Percentiles rank a stretch among this genome's conserved stretches.
Conservation (phyloP, 163 green algal genomes). For the Volvox carteri region DNA sequence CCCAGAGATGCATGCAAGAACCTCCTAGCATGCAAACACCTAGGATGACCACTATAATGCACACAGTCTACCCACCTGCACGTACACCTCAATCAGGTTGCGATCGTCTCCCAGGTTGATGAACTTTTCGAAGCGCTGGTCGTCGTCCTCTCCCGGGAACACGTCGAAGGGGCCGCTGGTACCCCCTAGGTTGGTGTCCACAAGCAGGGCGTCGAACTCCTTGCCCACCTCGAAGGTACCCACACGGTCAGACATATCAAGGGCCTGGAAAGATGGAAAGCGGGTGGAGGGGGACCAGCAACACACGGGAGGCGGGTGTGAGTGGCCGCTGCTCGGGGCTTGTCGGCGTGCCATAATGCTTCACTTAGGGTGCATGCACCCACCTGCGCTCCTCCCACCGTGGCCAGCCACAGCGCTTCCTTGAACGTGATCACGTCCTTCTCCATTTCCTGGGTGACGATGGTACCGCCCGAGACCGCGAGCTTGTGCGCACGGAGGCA, state of each 20-base stretch:
- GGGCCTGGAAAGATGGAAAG: neutral
- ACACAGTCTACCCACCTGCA: slow-evolving; percentile 67
- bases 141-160: slow-evolving; percentile 65
- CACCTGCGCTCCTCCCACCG: slow-evolving; percentile 74
- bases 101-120: slow-evolving; percentile 82
- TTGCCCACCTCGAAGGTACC: slow-evolving; percentile 77
- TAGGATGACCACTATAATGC: too few species aligned
- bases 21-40: too few species aligned
- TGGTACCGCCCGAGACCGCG: slow-evolving; percentile 48
- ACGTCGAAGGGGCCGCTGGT: slow-evolving; percentile 68
- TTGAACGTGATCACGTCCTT: slow-evolving; percentile 58
- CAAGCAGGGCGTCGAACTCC: slow-evolving; percentile 79
- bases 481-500: slow-evolving; percentile 75
- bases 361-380: neutral
- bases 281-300: too few species aligned
- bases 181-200: slow-evolving; percentile 67
- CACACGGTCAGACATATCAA: slow-evolving; percentile 54
- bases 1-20: too few species aligned
- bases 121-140: slow-evolving; percentile 77
- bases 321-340: too few species aligned
- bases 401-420: slow-evolving; percentile 82
- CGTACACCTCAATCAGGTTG: slow-evolving; percentile 77
- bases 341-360: too few species aligned
- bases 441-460: slow-evolving; percentile 66
- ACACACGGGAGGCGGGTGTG: too few species aligned